Evolutionary conservation across 345 rosid species (phyloP), one percentile per base, ranked within the genome.

Genomic region (Linum usitatissimum): DNA sequence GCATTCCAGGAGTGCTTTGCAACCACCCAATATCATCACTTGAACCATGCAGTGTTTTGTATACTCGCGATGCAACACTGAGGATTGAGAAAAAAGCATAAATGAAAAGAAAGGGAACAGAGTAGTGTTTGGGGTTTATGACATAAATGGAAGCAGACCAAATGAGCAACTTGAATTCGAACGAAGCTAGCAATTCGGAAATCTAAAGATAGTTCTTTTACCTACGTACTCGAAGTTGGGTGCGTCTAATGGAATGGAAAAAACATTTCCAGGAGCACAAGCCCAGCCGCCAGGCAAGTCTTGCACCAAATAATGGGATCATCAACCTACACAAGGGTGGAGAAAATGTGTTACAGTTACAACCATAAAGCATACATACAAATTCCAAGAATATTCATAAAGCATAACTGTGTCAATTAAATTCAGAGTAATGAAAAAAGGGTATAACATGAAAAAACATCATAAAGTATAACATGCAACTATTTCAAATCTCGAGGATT

Each of bases 1-100:
- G 76, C 81, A 86, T 78, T 71, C 79, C 86, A 39, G 84, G 84
- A 20, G 82, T 62, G 39, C 6, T 56, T 76, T 82, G 87, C 64
- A 86, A 66, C 93, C 87, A 86, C 58, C 93, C 93, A 57, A 86
- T 84, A 73, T 84, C 93, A 68, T 79, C 80, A 45, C 81, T 74
- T 62, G 93, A 86, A 65, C 89, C 93, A 17, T 31, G 76, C 68
- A 84, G 64, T 6, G 89, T 79, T 73, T 60, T 86, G 60, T 55
- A 71, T 51, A 84, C 64, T 55, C 87, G 79, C 71, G 87, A 77
- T 45, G 57, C 63, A 69, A 86, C 53, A 64, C 93, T 84, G 84
- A 63, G 61, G 40, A 64, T 23, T 36, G 18, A 56, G 65, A 76
- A 65, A 59, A 18, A 13, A 49, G 15, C 23, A 48, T 36, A 12